Conservation (phyloP, 257 asterid species). For the Forsythia viridissima region DNA sequence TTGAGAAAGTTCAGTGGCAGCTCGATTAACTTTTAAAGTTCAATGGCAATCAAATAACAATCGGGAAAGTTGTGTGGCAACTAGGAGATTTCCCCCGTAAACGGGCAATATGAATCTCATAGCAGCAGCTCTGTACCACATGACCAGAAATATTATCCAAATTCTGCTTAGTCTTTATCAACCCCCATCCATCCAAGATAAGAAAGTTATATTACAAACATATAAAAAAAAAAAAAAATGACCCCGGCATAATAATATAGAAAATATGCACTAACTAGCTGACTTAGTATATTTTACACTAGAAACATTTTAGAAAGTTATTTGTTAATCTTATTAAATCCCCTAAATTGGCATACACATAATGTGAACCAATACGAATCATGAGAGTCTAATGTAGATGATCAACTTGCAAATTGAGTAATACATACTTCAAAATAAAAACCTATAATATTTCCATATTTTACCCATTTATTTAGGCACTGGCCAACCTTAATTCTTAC, state of each 20-base stretch:
- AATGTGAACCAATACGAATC: neutral
- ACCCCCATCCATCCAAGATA: neutral
- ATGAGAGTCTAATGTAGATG: neutral
- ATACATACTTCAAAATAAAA: neutral
- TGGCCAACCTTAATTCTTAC: neutral
- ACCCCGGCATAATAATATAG: neutral
- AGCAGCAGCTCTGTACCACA: neutral
- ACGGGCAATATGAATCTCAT: neutral
- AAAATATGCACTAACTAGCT: neutral
- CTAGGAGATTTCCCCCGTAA: neutral
- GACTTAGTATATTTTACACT: neutral
- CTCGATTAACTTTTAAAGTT: no score
- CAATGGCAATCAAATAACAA: no score
- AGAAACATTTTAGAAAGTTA: neutral
- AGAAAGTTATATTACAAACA: neutral
- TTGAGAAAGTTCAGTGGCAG: no score
- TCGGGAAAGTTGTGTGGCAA: no score
- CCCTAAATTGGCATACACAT: neutral
- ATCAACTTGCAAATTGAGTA: neutral
- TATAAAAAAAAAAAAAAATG: neutral
- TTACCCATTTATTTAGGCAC: neutral
- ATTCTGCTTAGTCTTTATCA: neutral
- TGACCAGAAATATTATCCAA: neutral
- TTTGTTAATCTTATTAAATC: neutral
- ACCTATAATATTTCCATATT: neutral